phyloP scores from a whole-genome alignment of 2,329 filamentous ascomycete species.

The Monilinia laxa region DNA sequence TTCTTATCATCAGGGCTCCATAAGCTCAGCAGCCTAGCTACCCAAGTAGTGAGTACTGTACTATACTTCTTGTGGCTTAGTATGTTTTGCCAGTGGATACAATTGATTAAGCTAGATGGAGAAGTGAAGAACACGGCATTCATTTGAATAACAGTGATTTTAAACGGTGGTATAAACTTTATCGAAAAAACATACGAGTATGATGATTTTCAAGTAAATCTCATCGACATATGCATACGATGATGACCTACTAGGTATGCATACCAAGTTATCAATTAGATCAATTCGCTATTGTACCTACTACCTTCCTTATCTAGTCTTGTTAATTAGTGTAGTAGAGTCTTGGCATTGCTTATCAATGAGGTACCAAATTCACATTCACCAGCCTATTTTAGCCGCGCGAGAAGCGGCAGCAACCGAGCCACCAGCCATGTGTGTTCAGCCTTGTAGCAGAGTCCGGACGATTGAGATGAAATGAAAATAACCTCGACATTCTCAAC shows the following conservation, averaged over 20 bases:
- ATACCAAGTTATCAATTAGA: no score
- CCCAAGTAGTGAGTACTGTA: neutral
- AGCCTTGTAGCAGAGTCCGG: neutral
- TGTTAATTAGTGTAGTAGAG: neutral
- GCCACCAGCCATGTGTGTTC: neutral
- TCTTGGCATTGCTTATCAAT: conserved; percentile 13
- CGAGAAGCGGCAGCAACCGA: conserved; percentile 1
- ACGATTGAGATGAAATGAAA: neutral
- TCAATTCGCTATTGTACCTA: no score
- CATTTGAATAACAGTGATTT: no score
- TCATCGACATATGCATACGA: no score
- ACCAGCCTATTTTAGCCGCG: neutral
- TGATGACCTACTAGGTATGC: no score
- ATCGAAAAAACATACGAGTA: no score
- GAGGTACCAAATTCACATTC: neutral
- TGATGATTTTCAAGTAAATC: no score
- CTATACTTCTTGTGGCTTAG: neutral
- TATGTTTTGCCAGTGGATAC: no score
- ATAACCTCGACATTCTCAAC: neutral
- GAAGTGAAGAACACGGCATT: no score
- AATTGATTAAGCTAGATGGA: no score
- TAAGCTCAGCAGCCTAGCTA: neutral
- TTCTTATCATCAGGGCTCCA: conserved; percentile 17
- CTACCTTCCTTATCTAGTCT: no score
- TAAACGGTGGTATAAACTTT: no score